Evolutionary conservation across 768 basidiomycete genomes (phyloP).

Genomic region (Sistotremastrum niveocremeum): DNA sequence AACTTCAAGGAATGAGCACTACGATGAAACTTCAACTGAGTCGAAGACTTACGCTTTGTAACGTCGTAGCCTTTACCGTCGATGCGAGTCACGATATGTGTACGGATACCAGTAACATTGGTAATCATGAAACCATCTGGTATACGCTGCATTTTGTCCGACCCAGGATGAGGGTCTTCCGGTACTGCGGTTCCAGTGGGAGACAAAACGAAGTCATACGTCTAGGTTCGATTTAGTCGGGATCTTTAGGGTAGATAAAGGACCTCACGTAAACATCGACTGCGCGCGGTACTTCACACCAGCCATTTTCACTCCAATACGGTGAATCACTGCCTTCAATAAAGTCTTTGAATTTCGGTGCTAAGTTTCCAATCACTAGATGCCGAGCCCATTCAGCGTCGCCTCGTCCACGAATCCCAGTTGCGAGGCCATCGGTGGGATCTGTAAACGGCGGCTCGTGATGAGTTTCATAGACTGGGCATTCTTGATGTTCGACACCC

Average conservation of each 20-base stretch:
- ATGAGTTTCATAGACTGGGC: constrained; percentile 52
- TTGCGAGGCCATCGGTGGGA: constrained; percentile 34
- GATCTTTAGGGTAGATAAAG: constrained; percentile 1
- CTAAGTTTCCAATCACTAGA: constrained; percentile 36
- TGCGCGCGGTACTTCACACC: constrained; percentile 53
- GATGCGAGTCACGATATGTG: constrained; percentile 62
- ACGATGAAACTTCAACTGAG: neutral
- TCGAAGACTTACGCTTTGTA: constrained; percentile 46
- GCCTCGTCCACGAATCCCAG: constrained; percentile 54
- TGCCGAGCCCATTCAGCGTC: constrained; percentile 76
- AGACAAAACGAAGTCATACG: constrained; percentile 73
- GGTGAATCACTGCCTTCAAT: neutral
- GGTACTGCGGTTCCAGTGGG: constrained; percentile 34
- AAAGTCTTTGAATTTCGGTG: too few relatives aligned
- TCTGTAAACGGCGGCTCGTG: constrained; percentile 11
- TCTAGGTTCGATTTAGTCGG: constrained; percentile 26
- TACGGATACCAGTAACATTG: constrained; percentile 66
- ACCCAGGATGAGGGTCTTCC: constrained; percentile 61
- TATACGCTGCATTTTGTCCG: constrained; percentile 47
- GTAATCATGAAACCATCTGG: constrained; percentile 62
- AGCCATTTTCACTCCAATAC: constrained; percentile 56
- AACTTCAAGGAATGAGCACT: constrained; percentile 29
- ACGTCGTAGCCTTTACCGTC: constrained; percentile 84
- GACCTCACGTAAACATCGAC: constrained; percentile 53
- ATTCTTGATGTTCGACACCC: constrained; percentile 53